A percentile compares a stretch with the other conserved stretches of the same genome.
These are phyloP conservation scores for Euphorbia pulcherrima DNA, from an alignment of 345 rosid species.

Conservation along the genomic window DNA sequence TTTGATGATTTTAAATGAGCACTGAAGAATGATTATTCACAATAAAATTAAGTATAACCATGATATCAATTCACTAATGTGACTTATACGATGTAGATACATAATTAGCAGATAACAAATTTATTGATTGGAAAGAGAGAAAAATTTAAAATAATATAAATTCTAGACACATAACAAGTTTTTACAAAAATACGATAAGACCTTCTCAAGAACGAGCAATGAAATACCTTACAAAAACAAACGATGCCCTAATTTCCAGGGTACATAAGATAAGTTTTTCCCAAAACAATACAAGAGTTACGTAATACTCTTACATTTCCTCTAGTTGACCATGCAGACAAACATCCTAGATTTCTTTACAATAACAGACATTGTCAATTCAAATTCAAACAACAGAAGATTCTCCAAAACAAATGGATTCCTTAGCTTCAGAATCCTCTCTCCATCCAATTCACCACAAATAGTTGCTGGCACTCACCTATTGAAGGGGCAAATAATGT, in stretches of 20 bases:
- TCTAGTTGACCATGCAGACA: slow-evolving; percentile 10
- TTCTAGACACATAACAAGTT: not conserved
- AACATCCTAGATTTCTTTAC: slow-evolving; percentile 15
- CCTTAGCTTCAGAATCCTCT: slow-evolving; percentile 31
- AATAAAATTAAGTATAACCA: not conserved
- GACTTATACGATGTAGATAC: not conserved
- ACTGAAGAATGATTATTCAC: not conserved
- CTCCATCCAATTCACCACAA: slow-evolving; percentile 42
- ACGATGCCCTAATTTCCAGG: not conserved
- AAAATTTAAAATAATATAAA: not conserved
- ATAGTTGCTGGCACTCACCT: slow-evolving; percentile 51
- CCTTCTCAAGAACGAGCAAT: not conserved
- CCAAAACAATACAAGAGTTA: slow-evolving; percentile 13
- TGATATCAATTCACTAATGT: not conserved
- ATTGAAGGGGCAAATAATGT: slow-evolving; percentile 44
- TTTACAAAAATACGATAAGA: slow-evolving; percentile 4
- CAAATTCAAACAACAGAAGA: slow-evolving; percentile 27
- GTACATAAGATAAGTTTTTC: slow-evolving; percentile 8
- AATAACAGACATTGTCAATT: slow-evolving; percentile 17
- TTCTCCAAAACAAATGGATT: slow-evolving; percentile 31
- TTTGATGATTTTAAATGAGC: not conserved
- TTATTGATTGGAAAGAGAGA: not conserved
- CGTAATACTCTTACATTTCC: slow-evolving; percentile 11
- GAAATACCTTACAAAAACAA: slow-evolving; percentile 7
- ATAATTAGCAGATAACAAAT: not conserved